Evolutionary conservation across 2,329 filamentous ascomycete species (phyloP).

Genomic region (Pseudocercospora vitis): DNA sequence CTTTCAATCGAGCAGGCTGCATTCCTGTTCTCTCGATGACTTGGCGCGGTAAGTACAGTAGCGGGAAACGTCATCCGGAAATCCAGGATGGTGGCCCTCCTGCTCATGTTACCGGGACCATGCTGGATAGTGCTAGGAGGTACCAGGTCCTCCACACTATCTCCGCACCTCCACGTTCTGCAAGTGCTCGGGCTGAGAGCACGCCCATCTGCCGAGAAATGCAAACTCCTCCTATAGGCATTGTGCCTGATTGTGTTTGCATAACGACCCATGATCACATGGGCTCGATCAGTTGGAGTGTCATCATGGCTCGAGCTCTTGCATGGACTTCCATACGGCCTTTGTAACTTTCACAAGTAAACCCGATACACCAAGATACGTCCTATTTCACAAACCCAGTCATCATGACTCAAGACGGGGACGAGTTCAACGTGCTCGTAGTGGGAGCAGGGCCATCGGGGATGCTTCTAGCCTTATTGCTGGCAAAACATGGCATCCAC

Average conservation of each 20-base stretch:
- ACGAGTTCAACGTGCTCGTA: slow-evolving; percentile 19
- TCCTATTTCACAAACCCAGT: no score
- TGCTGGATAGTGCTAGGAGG: background rate
- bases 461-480: slow-evolving; percentile 48
- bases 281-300: no score
- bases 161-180: slow-evolving; percentile 4
- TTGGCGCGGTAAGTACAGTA: background rate
- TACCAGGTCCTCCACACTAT: slow-evolving; percentile 1
- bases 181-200: background rate
- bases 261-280: no score
- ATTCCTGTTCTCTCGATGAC: background rate
- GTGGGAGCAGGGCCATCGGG: slow-evolving; percentile 34
- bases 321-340: no score
- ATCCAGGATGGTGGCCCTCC: background rate
- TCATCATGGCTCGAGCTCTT: no score
- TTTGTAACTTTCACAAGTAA: no score
- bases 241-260: no score
- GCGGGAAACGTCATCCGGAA: background rate
- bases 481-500: slow-evolving; percentile 54
- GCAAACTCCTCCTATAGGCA: background rate
- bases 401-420: background rate
- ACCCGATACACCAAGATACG: no score
- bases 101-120: background rate
- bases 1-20: no score
- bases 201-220: background rate